A percentile compares a stretch with the other conserved stretches of the same genome.
Evolutionary conservation across 1,284 basidiomycete species (phyloP).

Genomic region (Leccinum laetum): DNA sequence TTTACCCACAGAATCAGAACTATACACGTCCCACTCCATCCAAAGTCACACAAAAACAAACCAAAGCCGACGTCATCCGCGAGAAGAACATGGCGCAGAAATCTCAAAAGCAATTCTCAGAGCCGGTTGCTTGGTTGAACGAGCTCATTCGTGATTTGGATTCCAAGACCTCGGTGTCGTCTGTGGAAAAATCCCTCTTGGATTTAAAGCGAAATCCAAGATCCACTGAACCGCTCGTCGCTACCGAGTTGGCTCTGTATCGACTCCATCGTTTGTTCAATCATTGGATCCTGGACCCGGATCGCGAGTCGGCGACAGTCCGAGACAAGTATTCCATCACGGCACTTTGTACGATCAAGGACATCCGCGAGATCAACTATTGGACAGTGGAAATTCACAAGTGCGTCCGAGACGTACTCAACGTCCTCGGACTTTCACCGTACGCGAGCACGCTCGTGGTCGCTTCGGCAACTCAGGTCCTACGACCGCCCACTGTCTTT

Average conservation of each 20-base stretch:
- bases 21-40: slow-evolving; percentile 8
- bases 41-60: slow-evolving; percentile 21
- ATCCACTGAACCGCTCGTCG: slow-evolving; percentile 41
- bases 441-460: slow-evolving; percentile 33
- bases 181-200: slow-evolving; percentile 23
- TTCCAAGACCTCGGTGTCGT: slow-evolving; percentile 28
- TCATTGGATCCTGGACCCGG: slow-evolving; percentile 50
- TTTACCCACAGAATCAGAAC: slow-evolving; percentile 16
- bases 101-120: slow-evolving; percentile 21
- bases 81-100: slow-evolving; percentile 29
- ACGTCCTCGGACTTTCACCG: slow-evolving; percentile 45
- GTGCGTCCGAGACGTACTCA: slow-evolving; percentile 41
- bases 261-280: slow-evolving; percentile 50
- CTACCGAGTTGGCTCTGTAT: slow-evolving; percentile 52
- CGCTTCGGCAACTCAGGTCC: slow-evolving; percentile 10
- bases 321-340: slow-evolving; percentile 46
- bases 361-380: slow-evolving; percentile 38
- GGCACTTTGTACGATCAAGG: slow-evolving; percentile 48
- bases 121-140: slow-evolving; percentile 22
- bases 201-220: slow-evolving; percentile 42
- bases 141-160: slow-evolving; percentile 28
- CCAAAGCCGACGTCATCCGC: slow-evolving; percentile 29
- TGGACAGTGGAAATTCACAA: slow-evolving; percentile 39
- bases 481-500: slow-evolving; percentile 48
- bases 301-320: slow-evolving; percentile 34